phyloP scores from a whole-genome alignment of 1,139 yeast genomes.

The Hansenula lynferdii region DNA sequence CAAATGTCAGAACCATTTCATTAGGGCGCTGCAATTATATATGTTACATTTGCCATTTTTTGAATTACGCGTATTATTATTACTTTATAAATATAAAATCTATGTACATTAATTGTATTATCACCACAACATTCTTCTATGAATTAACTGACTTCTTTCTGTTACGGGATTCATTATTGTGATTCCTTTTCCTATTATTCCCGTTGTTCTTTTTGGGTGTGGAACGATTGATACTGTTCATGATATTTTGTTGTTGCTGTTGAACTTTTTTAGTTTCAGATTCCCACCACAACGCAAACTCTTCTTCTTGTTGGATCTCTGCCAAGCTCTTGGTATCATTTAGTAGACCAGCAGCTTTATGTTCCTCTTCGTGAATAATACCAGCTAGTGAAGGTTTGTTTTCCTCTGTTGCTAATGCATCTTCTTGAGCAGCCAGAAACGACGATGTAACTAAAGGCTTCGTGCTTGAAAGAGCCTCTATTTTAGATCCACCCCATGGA shows the following conservation, averaged over 20 bases:
- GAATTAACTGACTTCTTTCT: not conserved
- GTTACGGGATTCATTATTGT: not conserved
- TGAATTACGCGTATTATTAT: too few relatives aligned
- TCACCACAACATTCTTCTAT: too few relatives aligned
- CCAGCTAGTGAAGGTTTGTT: slow-evolving; percentile 28
- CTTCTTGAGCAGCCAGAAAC: slow-evolving; percentile 15
- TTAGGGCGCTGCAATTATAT: slow-evolving; percentile 4
- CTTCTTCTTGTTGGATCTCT: slow-evolving; percentile 76
- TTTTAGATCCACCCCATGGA: slow-evolving; percentile 15
- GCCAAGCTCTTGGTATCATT: slow-evolving; percentile 41
- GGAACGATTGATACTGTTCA: not conserved
- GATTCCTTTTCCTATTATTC: too few relatives aligned
- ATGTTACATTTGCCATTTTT: not conserved
- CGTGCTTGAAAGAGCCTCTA: not conserved
- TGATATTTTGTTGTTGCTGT: slow-evolving; percentile 25
- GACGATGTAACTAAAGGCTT: slow-evolving; percentile 7
- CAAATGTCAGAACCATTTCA: too few relatives aligned
- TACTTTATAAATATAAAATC: too few relatives aligned
- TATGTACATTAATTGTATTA: too few relatives aligned
- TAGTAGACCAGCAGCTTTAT: slow-evolving; percentile 30
- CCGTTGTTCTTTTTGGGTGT: slow-evolving; percentile 2
- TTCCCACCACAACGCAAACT: slow-evolving; percentile 80
- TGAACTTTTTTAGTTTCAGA: slow-evolving; percentile 63
- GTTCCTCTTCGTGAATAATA: slow-evolving; percentile 44
- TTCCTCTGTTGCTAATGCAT: slow-evolving; percentile 12